These are phyloP conservation scores for Cryoendolithus antarcticus DNA, from an alignment of 2,329 filamentous ascomycete species.

Conservation along the genomic window DNA sequence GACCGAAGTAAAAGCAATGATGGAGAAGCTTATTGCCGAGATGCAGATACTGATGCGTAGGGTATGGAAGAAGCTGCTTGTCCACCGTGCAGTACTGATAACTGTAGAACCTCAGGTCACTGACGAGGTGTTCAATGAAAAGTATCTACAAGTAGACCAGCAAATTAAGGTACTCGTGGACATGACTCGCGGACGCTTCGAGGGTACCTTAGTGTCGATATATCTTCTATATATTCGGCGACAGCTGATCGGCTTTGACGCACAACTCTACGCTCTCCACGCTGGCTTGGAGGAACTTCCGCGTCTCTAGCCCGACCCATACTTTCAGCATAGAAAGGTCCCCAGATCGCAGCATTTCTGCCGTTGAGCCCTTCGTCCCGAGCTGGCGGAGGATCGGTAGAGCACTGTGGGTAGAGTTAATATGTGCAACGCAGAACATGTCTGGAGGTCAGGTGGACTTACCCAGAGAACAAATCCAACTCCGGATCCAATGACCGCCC, in stretches of 20 bases:
- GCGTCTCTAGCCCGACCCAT: constrained; percentile 81
- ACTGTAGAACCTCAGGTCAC: no score
- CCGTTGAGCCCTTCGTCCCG: constrained; percentile 60
- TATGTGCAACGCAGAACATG: constrained; percentile 1
- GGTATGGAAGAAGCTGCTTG: no score
- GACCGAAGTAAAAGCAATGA: no score
- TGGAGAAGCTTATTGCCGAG: no score
- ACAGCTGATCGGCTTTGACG: constrained; percentile 80
- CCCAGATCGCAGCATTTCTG: constrained; percentile 32
- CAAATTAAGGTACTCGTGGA: no score
- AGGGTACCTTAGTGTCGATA: background rate
- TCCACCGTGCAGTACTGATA: no score
- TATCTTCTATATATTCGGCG: constrained; percentile 60
- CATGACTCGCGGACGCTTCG: no score
- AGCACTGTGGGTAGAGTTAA: constrained; percentile 45
- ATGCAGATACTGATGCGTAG: no score
- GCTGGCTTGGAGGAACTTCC: constrained; percentile 79
- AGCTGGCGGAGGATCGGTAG: constrained; percentile 83
- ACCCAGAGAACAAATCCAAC: constrained; percentile 72
- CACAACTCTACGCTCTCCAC: constrained; percentile 81
- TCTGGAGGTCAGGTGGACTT: constrained; percentile 16
- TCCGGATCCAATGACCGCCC: constrained; percentile 76
- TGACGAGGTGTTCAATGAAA: no score
- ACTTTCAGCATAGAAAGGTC: constrained; percentile 64
- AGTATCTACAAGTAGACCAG: no score